phyloP scores from a whole-genome alignment of 1,139 yeast genomes.

The Casaregolazyma suthepensis region DNA sequence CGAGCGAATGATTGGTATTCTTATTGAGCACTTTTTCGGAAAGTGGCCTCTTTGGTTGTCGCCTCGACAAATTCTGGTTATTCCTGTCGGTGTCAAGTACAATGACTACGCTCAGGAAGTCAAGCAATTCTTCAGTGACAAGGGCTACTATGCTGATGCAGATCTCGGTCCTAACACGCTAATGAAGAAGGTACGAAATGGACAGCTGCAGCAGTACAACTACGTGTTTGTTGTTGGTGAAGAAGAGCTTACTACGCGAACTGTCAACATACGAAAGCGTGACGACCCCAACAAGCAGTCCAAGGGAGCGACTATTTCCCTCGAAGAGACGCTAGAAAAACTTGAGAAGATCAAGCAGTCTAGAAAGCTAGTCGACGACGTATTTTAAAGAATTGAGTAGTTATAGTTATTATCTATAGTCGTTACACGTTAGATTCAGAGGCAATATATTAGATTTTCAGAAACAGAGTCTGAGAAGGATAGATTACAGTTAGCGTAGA shows the following conservation, averaged over 20 bases:
- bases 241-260: conserved; percentile 68
- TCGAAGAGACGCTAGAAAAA: conserved; percentile 65
- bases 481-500: conserved; percentile 23
- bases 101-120: conserved; percentile 81
- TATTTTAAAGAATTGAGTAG: conserved; percentile 14
- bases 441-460: conserved; percentile 5
- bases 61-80: conserved; percentile 91
- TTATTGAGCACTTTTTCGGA: conserved; percentile 95
- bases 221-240: conserved; percentile 95
- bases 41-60: conserved; percentile 99
- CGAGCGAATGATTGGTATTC: conserved; percentile 96
- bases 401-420: conserved; percentile 1
- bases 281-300: conserved; percentile 82
- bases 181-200: conserved; percentile 94
- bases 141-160: conserved; percentile 82
- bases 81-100: conserved; percentile 93
- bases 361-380: conserved; percentile 19
- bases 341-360: conserved; percentile 36
- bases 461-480: conserved; percentile 8
- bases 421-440: background rate
- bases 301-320: conserved; percentile 74
- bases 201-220: conserved; percentile 87
- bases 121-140: conserved; percentile 58
- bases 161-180: conserved; percentile 91
- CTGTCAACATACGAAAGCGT: conserved; percentile 91